Percentiles rank a stretch among this genome's conserved stretches.
Conservation (phyloP, 108 stramenopile genomes). For the Cyclotella kingstonii region DNA sequence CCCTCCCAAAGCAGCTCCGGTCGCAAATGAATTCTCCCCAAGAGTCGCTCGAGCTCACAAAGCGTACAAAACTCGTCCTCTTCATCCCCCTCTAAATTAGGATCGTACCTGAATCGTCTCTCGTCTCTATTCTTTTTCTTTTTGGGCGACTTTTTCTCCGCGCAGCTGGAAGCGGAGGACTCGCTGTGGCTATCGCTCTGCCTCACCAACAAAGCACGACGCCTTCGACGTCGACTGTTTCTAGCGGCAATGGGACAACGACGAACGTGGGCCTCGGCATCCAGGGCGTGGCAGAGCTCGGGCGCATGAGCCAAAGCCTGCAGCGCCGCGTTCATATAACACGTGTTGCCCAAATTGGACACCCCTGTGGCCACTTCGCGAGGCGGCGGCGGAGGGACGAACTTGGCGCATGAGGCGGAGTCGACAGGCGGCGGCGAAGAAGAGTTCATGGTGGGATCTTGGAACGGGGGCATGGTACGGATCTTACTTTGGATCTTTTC, state of each 20-base stretch:
- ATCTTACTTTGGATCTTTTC: too few relatives aligned
- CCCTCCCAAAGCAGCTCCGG: too few relatives aligned
- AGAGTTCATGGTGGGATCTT: neutral
- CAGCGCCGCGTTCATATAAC: slow-evolving; percentile 85
- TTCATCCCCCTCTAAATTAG: slow-evolving; percentile 8
- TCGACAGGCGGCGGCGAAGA: neutral
- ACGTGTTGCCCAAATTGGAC: slow-evolving; percentile 86
- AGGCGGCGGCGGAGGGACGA: slow-evolving; percentile 7
- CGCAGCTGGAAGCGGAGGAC: neutral
- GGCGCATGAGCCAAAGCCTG: slow-evolving; percentile 88
- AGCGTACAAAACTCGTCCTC: slow-evolving; percentile 69
- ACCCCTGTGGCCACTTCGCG: slow-evolving; percentile 64
- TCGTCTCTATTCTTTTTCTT: slow-evolving; percentile 19
- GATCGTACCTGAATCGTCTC: slow-evolving; percentile 8
- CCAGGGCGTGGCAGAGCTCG: slow-evolving; percentile 82
- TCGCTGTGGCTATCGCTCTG: neutral
- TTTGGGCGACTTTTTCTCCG: neutral
- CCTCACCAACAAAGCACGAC: slow-evolving; percentile 13
- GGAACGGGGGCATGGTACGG: slow-evolving; percentile 8
- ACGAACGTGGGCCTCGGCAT: slow-evolving; percentile 66
- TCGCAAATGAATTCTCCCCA: slow-evolving; percentile 59
- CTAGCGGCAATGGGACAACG: slow-evolving; percentile 51
- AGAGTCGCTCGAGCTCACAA: slow-evolving; percentile 73
- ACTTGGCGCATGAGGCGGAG: neutral
- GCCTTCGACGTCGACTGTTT: slow-evolving; percentile 28